Percentiles rank a stretch among this genome's conserved stretches.
Conservation (phyloP, 2,329 filamentous ascomycete genomes). For the Fusarium sp. region DNA sequence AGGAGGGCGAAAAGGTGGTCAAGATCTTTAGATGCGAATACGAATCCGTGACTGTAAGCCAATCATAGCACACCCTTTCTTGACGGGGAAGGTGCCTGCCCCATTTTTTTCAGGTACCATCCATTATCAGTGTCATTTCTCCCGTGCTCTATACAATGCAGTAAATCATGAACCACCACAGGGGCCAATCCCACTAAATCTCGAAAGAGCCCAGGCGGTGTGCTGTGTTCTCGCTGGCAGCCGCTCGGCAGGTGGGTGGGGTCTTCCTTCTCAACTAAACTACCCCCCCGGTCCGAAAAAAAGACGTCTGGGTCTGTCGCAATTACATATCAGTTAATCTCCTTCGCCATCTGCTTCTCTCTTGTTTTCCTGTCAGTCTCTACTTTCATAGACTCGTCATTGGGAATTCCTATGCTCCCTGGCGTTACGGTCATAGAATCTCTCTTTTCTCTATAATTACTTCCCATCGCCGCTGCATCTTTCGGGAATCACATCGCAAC, state of each 20-base stretch:
- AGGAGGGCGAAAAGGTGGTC: constrained; percentile 21
- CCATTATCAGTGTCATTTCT: constrained; percentile 7
- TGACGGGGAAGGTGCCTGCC: not conserved
- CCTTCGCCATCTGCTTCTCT: constrained; percentile 38
- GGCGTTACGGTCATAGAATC: constrained; percentile 13
- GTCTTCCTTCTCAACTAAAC: constrained; percentile 22
- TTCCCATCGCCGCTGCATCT: not conserved
- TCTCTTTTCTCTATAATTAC: not conserved
- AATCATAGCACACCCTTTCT: constrained; percentile 26
- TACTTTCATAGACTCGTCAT: constrained; percentile 31
- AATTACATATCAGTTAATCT: constrained; percentile 48
- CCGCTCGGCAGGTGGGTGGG: constrained; percentile 24
- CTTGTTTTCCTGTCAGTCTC: constrained; percentile 32
- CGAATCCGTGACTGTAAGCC: constrained; percentile 26
- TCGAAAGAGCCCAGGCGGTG: constrained; percentile 32
- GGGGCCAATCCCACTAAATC: constrained; percentile 18
- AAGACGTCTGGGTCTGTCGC: constrained; percentile 38
- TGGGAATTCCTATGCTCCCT: constrained; percentile 22
- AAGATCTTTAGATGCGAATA: constrained; percentile 40
- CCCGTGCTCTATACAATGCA: not conserved
- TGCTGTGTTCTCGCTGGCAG: constrained; percentile 20
- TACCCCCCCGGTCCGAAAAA: constrained; percentile 38
- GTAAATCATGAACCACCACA: constrained; percentile 14
- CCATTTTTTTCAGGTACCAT: constrained; percentile 32
- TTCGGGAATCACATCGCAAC: constrained; percentile 8